These are phyloP conservation scores for Rhipidocladum racemiflorum DNA, from an alignment of 176 grass and related monocot species.

Conservation along the genomic window DNA sequence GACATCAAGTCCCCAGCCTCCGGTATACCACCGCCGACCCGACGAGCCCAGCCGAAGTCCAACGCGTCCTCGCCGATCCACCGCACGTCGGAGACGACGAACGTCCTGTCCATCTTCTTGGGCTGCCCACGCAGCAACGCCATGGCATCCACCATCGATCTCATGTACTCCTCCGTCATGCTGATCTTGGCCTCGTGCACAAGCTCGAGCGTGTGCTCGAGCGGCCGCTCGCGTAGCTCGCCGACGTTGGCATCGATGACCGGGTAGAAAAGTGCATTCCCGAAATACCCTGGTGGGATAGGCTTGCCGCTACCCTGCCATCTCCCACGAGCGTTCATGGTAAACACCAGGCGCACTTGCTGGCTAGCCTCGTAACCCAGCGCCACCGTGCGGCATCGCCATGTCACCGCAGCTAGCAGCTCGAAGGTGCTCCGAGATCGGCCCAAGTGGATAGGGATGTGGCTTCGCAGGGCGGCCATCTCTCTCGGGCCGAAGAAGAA, in stretches of 20 bases:
- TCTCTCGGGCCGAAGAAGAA: neutral
- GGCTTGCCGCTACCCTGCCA: neutral
- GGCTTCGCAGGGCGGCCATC: neutral
- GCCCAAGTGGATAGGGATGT: neutral
- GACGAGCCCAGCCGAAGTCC: too few relatives aligned
- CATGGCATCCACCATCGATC: too few relatives aligned
- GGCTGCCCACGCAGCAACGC: too few relatives aligned
- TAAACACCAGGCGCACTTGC: neutral
- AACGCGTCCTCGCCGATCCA: too few relatives aligned
- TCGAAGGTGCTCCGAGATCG: neutral
- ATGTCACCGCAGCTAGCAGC: neutral
- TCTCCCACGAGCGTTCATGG: neutral
- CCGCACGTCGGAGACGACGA: too few relatives aligned
- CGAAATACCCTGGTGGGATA: slow-evolving; percentile 15
- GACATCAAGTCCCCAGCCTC: too few relatives aligned
- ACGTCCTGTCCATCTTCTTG: too few relatives aligned
- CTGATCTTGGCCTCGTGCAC: neutral
- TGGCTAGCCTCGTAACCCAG: neutral
- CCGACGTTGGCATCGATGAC: neutral
- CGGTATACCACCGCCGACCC: too few relatives aligned
- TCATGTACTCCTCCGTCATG: too few relatives aligned
- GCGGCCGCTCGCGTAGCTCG: neutral
- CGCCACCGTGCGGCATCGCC: neutral
- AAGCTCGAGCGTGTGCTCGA: neutral
- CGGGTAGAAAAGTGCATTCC: neutral